Evolutionary conservation across 768 basidiomycete species (phyloP).

Genomic region (Amanita pseudoporphyria): DNA sequence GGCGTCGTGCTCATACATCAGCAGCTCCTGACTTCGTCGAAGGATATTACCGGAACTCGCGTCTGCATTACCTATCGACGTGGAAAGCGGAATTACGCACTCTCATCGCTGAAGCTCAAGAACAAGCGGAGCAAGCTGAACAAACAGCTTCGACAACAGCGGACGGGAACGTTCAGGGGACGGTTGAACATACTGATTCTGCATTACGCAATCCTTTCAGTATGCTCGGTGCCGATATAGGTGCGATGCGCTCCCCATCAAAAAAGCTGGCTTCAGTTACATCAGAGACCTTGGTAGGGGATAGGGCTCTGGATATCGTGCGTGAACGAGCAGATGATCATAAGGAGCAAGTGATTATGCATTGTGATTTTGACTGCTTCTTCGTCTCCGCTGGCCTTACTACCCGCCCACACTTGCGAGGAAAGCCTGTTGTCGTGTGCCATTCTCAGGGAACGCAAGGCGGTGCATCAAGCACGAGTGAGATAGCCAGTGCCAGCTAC

Average conservation of each 20-base stretch:
- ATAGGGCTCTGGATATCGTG: neutral
- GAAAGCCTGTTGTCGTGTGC: conserved; percentile 90
- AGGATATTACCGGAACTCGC: conserved; percentile 74
- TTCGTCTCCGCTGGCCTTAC: conserved; percentile 90
- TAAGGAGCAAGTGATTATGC: conserved; percentile 59
- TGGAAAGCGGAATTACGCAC: conserved; percentile 88
- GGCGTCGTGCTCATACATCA: conserved; percentile 85
- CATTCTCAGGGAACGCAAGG: conserved; percentile 80
- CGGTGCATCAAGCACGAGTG: conserved; percentile 75
- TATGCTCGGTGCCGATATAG: conserved; percentile 42
- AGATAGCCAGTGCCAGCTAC: conserved; percentile 92
- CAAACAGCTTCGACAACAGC: neutral
- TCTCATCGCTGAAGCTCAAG: conserved; percentile 74
- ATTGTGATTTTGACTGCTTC: conserved; percentile 94
- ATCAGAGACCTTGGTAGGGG: neutral
- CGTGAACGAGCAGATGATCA: neutral
- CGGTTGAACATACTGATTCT: conserved; percentile 11
- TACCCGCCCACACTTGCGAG: conserved; percentile 69
- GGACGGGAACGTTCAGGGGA: conserved; percentile 18
- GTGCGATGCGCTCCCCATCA: neutral
- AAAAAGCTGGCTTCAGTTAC: neutral
- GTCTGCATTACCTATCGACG: conserved; percentile 84
- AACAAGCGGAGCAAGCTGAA: conserved; percentile 40
- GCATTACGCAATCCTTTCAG: conserved; percentile 22
- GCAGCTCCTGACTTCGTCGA: conserved; percentile 81